Conservation (phyloP, 2,329 filamentous ascomycete species). For the Trichoderma koningii region DNA sequence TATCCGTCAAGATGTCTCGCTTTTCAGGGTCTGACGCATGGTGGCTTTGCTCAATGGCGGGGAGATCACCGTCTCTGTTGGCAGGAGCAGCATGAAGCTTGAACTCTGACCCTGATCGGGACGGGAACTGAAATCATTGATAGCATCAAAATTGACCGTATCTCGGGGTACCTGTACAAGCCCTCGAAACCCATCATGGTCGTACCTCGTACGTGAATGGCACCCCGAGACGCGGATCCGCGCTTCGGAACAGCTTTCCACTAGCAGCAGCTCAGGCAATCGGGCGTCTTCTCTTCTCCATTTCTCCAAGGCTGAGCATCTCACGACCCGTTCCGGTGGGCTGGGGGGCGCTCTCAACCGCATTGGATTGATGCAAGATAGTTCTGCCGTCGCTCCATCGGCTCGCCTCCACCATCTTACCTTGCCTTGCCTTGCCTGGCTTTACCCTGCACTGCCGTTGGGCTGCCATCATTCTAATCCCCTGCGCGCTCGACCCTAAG, state of each 20-base stretch:
- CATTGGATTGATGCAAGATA: constrained; percentile 10
- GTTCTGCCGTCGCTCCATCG: constrained; percentile 8
- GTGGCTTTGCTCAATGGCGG: constrained; percentile 18
- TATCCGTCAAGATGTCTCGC: background rate
- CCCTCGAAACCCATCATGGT: too few relatives aligned
- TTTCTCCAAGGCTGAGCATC: constrained; percentile 7
- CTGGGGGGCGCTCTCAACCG: background rate
- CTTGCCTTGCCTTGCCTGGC: background rate
- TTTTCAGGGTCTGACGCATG: constrained; percentile 1
- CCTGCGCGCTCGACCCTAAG: background rate
- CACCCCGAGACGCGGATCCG: constrained; percentile 8
- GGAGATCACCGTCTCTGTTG: background rate
- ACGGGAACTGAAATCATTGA: too few relatives aligned
- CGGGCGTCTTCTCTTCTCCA: background rate
- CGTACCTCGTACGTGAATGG: too few relatives aligned
- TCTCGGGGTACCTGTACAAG: too few relatives aligned
- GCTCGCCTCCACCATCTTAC: background rate
- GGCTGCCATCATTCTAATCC: too few relatives aligned
- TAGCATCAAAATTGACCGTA: too few relatives aligned
- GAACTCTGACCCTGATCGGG: background rate
- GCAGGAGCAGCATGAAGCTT: background rate
- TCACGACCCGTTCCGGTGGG: background rate
- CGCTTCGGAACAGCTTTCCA: background rate
- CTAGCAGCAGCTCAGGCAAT: background rate
- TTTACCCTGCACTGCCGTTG: background rate